These are phyloP conservation scores for Didymella arachidicola DNA, from an alignment of 2,329 filamentous ascomycete genomes.

Conservation along the genomic window DNA sequence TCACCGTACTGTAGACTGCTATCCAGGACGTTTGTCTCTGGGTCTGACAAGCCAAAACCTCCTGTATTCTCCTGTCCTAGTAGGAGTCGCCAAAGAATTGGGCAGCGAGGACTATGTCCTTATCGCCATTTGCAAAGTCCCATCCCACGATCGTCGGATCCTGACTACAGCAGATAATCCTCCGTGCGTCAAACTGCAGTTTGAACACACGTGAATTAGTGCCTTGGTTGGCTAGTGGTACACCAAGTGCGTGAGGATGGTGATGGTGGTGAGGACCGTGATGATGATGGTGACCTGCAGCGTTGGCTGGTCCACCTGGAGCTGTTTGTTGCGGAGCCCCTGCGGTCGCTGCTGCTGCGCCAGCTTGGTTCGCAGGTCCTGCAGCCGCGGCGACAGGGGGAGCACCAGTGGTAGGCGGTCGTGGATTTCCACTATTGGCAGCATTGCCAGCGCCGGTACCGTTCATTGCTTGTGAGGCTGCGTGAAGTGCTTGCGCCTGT, in stretches of 20 bases:
- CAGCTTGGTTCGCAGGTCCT: constrained; percentile 6
- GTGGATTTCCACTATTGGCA: constrained; percentile 18
- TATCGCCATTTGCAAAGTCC: constrained; percentile 93
- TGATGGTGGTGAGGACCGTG: constrained; percentile 43
- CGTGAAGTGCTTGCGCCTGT: constrained; percentile 48
- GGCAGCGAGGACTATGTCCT: constrained; percentile 78
- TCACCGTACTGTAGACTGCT: too few species aligned
- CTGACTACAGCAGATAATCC: constrained; percentile 94
- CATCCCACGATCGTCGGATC: constrained; percentile 92
- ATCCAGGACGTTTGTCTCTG: neutral
- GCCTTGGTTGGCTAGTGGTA: constrained; percentile 41
- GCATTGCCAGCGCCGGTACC: constrained; percentile 25
- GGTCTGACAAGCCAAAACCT: neutral
- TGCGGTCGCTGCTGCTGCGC: constrained; percentile 16
- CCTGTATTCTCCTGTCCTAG: constrained; percentile 2
- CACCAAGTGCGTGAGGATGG: constrained; percentile 35
- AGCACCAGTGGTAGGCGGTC: constrained; percentile 9
- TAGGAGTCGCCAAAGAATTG: constrained; percentile 72
- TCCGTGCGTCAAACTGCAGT: constrained; percentile 90
- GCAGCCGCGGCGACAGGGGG: constrained; percentile 13
- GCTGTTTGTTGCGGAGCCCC: constrained; percentile 25
- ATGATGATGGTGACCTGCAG: constrained; percentile 36
- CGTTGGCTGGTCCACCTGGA: constrained; percentile 28
- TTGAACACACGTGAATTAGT: constrained; percentile 81
- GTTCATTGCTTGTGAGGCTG: constrained; percentile 42